A percentile compares a stretch with the other conserved stretches of the same genome.
These are phyloP conservation scores for Theobroma grandiflorum DNA, from an alignment of 441 rosid genomes.

Conservation along the genomic window DNA sequence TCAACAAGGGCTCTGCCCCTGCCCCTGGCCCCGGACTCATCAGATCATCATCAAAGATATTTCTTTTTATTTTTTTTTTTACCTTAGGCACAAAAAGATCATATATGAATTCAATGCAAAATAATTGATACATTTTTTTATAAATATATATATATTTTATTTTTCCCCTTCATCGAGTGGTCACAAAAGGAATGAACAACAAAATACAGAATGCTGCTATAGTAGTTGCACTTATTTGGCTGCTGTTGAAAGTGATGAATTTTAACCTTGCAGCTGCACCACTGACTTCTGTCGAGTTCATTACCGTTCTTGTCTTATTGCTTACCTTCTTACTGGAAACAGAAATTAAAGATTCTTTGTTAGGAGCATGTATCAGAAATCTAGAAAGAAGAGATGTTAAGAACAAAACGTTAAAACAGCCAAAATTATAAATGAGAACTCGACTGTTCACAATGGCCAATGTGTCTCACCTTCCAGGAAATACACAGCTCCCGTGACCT, in stretches of 20 bases:
- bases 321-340: slow-evolving; percentile 75
- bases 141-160: slow-evolving; percentile 25
- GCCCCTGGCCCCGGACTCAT: not conserved
- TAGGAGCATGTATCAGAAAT: not conserved
- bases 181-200: slow-evolving; percentile 48
- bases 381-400: not conserved
- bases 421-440: not conserved
- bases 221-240: slow-evolving; percentile 50
- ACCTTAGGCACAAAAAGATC: slow-evolving; percentile 15
- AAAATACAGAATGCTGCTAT: slow-evolving; percentile 53
- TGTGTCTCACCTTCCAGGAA: slow-evolving; percentile 87
- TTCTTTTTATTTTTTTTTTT: not conserved
- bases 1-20: not conserved
- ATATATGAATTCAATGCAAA: slow-evolving; percentile 27
- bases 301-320: slow-evolving; percentile 64
- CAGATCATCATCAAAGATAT: slow-evolving; percentile 5
- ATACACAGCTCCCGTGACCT: slow-evolving; percentile 96
- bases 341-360: not conserved
- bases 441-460: slow-evolving; percentile 6
- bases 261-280: slow-evolving; percentile 56
- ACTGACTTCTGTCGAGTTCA: slow-evolving; percentile 62
- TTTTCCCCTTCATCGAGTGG: slow-evolving; percentile 30
- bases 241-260: slow-evolving; percentile 42
- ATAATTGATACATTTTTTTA: slow-evolving; percentile 19
- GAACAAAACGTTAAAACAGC: not conserved